Evolutionary conservation across 1,139 yeast genomes (phyloP).

Genomic region (Yamadazyma triangularis): DNA sequence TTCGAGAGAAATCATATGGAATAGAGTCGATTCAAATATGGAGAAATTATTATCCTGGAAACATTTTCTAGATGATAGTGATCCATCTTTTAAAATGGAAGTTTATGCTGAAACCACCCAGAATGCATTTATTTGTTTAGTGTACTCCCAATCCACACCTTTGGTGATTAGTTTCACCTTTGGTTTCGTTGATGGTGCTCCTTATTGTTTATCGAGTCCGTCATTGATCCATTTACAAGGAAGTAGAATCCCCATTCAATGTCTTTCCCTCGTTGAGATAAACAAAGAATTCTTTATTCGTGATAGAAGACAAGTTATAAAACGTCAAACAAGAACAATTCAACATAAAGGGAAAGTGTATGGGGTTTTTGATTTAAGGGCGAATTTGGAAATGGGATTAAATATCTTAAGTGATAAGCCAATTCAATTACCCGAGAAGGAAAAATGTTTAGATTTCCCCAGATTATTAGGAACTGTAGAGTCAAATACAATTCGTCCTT

Average conservation of each 20-base stretch:
- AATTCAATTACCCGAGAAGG: background rate
- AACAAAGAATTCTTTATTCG: constrained; percentile 6
- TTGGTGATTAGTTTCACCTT: constrained; percentile 42
- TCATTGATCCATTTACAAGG: constrained; percentile 10
- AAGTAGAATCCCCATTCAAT: constrained; percentile 9
- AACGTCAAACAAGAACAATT: background rate
- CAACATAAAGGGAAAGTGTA: constrained; percentile 1
- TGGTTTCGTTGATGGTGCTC: constrained; percentile 31
- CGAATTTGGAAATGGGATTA: constrained; percentile 9
- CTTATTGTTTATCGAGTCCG: constrained; percentile 20
- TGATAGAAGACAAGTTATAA: background rate
- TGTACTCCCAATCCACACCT: constrained; percentile 41
- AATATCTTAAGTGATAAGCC: constrained; percentile 6
- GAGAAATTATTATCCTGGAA: constrained; percentile 62
- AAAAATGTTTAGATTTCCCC: constrained; percentile 6
- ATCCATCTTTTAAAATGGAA: constrained; percentile 48
- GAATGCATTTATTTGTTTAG: constrained; percentile 24
- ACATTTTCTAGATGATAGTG: constrained; percentile 54
- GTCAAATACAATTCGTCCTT: constrained; percentile 4
- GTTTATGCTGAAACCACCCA: constrained; percentile 14
- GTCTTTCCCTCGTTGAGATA: constrained; percentile 8
- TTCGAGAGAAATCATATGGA: constrained; percentile 55
- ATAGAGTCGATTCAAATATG: constrained; percentile 19
- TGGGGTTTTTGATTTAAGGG: constrained; percentile 12
- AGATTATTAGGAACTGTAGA: constrained; percentile 2